Evolutionary conservation across 2,329 filamentous ascomycete genomes (phyloP).

Genomic region (Aspergillus sp.): DNA sequence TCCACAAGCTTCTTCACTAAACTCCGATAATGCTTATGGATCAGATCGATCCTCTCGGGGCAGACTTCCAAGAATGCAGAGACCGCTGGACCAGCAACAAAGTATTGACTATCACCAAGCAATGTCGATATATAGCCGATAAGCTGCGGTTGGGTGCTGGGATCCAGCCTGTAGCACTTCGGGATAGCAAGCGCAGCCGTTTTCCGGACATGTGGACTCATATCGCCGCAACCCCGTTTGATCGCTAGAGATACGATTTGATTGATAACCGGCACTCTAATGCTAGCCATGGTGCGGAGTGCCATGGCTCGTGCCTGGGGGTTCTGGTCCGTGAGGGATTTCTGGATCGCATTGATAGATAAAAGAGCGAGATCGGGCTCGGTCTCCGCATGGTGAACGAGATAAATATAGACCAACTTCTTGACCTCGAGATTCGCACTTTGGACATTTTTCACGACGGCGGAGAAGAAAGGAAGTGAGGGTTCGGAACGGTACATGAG

Average conservation of each 20-base stretch:
- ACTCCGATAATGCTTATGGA: conserved; percentile 84
- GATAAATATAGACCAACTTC: conserved; percentile 97
- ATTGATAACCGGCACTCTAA: conserved; percentile 94
- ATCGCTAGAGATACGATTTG: conserved; percentile 96
- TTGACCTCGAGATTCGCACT: conserved; percentile 93
- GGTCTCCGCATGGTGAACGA: conserved; percentile 92
- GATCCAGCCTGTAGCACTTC: conserved; percentile 91
- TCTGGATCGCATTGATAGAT: conserved; percentile 98
- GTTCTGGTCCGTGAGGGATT: conserved; percentile 89
- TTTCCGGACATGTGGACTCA: conserved; percentile 91
- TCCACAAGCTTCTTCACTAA: conserved; percentile 90
- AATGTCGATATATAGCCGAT: conserved; percentile 76
- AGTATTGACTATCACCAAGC: conserved; percentile 89
- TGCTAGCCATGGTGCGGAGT: conserved; percentile 93
- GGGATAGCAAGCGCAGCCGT: conserved; percentile 91
- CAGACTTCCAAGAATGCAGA: conserved; percentile 87
- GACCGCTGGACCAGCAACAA: conserved; percentile 91
- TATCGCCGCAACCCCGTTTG: conserved; percentile 88
- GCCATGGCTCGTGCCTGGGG: conserved; percentile 89
- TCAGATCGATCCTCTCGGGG: conserved; percentile 79
- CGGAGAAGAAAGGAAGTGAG: conserved; percentile 92
- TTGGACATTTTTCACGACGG: conserved; percentile 95
- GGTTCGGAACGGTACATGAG: conserved; percentile 94
- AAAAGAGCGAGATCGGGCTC: conserved; percentile 93
- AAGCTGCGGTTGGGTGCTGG: conserved; percentile 78